These are phyloP conservation scores for Ogataea ganodermae DNA, from an alignment of 805 yeast species.

Conservation along the genomic window DNA sequence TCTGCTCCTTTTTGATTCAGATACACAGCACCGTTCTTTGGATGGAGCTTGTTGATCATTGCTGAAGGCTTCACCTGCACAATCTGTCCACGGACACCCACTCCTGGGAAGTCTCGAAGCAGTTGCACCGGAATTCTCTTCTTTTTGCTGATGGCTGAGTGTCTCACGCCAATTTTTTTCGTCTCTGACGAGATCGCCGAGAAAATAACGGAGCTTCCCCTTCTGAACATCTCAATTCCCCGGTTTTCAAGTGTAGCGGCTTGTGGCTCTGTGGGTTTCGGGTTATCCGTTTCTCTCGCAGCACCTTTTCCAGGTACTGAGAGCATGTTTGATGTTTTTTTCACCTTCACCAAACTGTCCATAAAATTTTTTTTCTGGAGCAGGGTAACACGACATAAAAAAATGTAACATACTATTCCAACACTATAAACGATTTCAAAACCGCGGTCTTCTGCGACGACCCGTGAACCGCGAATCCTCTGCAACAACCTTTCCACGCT, in stretches of 20 bases:
- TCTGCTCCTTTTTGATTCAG: conserved; percentile 39
- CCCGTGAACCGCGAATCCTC: conserved; percentile 90
- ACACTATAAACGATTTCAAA: conserved; percentile 36
- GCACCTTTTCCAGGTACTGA: too few species aligned
- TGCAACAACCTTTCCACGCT: conserved; percentile 88
- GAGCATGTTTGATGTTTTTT: too few species aligned
- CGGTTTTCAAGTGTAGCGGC: neutral
- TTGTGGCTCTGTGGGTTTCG: neutral
- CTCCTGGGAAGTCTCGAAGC: conserved; percentile 61
- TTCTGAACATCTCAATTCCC: conserved; percentile 22
- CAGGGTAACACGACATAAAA: conserved; percentile 2
- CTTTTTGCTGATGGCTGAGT: conserved; percentile 51
- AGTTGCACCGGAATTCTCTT: conserved; percentile 72
- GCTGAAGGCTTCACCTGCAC: conserved; percentile 73
- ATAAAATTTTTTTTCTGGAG: neutral
- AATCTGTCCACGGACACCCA: conserved; percentile 74
- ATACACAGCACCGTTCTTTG: conserved; percentile 73
- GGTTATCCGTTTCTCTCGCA: neutral
- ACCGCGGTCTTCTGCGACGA: conserved; percentile 70
- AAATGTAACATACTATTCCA: neutral
- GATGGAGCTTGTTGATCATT: conserved; percentile 80
- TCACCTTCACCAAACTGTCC: conserved; percentile 1
- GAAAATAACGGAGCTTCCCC: conserved; percentile 15
- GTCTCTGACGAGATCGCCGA: conserved; percentile 19
- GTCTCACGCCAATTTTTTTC: conserved; percentile 37